Base-by-base conservation (phyloP, 2,329 filamentous ascomycete species). In the Diaporthe longicolla region DNA sequence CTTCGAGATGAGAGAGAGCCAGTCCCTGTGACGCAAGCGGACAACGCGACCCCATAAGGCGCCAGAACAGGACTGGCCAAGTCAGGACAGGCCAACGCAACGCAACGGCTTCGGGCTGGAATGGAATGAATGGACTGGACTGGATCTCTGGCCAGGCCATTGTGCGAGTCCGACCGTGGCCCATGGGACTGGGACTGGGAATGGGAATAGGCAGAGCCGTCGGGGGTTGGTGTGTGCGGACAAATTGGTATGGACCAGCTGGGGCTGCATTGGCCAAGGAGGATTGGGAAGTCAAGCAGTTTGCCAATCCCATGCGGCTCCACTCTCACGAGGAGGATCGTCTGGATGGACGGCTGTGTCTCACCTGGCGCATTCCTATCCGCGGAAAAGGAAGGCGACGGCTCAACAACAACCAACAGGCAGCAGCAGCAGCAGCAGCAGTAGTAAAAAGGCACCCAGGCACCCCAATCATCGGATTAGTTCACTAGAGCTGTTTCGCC, bases 301-400 rank as follows among this genome's bases (percentile, higher is more conserved):
- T 52, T 52, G 63, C 48, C 63, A 54, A 68, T 68, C 63, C 48
- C 32, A 54, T 40, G 48, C 48, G 32, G 63, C 48, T 68, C 63
- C 63, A 68, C 63, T 52, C 48, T 68, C 63, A 68, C 63, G 63
- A 68, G 63, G 63, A 68, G 48, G 63, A 68, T 68, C 63, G 35
- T 54, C 63, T 68, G 45, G 63, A 40, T 54, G 45, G 63, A 21
- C 21, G 40, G 59, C 61, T 66, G 43, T 35, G 61, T 66, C 43
- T 35, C 43, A 52, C 21, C 61, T 65, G 61, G 48, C 29, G 61
- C 61, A 52, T 66, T 66, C 26, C 61, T 37, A 24, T 7, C 43
- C 43, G 43, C 43, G 29, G 43, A 66, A 54, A 6, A 68, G 52
- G 13, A 24, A 1, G 7, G 19, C 61, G 13, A 17, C 7, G 24